Percentiles rank a stretch among this genome's conserved stretches.
These are phyloP conservation scores for Termitomyces sp. DNA, from an alignment of 768 basidiomycete species.

Conservation along the genomic window DNA sequence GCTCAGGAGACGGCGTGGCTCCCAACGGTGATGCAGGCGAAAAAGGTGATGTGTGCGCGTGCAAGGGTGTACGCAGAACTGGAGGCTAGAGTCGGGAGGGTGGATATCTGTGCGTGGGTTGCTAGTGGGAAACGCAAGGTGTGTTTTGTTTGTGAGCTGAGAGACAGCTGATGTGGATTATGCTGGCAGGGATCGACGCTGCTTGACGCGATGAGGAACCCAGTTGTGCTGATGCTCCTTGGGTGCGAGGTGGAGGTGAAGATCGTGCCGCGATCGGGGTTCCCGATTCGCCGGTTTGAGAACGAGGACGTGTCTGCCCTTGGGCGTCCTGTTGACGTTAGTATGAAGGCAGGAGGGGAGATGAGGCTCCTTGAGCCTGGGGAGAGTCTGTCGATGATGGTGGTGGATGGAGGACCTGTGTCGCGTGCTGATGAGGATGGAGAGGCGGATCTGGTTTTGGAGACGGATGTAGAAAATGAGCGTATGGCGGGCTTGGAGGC, in stretches of 20 bases:
- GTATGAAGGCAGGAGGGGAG: background rate
- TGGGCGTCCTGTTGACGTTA: background rate
- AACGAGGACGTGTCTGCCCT: background rate
- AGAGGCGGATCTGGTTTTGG: background rate
- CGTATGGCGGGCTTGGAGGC: background rate
- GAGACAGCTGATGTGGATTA: too few relatives aligned
- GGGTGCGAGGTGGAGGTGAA: conserved; percentile 32
- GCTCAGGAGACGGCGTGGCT: background rate
- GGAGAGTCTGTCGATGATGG: background rate
- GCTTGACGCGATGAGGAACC: conserved; percentile 21
- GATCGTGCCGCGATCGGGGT: conserved; percentile 19
- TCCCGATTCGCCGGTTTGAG: background rate
- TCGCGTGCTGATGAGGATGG: background rate
- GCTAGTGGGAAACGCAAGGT: conserved; percentile 16
- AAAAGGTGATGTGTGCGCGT: conserved; percentile 24
- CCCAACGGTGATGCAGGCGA: conserved; percentile 15
- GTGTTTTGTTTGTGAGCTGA: background rate
- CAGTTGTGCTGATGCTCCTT: conserved; percentile 28
- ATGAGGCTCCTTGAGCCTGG: conserved; percentile 1
- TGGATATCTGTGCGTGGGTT: conserved; percentile 38
- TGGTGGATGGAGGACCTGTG: background rate
- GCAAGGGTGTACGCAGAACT: conserved; percentile 29
- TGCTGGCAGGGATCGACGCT: conserved; percentile 15
- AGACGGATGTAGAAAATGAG: background rate
- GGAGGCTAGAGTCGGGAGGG: conserved; percentile 24